Evolutionary conservation across 345 rosid species (phyloP), one percentile per base, ranked within the genome.

Genomic region (Barbarea vulgaris): DNA sequence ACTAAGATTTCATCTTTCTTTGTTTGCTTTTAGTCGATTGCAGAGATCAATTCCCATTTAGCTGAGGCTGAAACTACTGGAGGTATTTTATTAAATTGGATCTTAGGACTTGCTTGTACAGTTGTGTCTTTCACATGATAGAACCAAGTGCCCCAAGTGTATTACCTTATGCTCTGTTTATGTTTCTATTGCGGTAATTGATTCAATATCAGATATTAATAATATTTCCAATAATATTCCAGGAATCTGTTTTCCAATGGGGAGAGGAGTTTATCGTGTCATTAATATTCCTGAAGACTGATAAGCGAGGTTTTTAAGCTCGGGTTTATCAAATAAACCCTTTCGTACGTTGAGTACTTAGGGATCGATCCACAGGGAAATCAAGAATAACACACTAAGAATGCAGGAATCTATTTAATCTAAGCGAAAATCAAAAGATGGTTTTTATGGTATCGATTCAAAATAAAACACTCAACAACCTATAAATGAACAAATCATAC

Each of bases 201-300:
- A 24, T 63, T 33, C 12, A 10, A 19, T 53, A 64, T 57, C 67
- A 37, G 47, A 47, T 57, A 30, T 57, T 77, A 24, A 6, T 37
- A 1, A 47, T 34, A 18, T 18, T 55, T 14, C 47, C 80, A 72
- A 73, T 64, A 75, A 68, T 30, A 70, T 72, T 70, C 51, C 85
- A 95, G 99, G 99, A 69, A 73, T 95, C 61, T 95, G 98, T 87
- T 92, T 92, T 83, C 98, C 98, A 50, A 81, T 95, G 98, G 99
- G 99, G 75, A 92, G 84, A 81, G 99, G 98, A 72, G 78, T 88
- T 85, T 88, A 88, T 76, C 93, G 96, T 39, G 97, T 92, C 75
- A 84, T 95, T 73, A 93, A 90, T 83, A 90, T 95, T 72, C 99
- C 98, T 60, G 97, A 90, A 87, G 98, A 89, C 65, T n/a, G n/a